Conservation (phyloP, 2,329 filamentous ascomycete genomes). For the Xylariomycetidae sp. region DNA sequence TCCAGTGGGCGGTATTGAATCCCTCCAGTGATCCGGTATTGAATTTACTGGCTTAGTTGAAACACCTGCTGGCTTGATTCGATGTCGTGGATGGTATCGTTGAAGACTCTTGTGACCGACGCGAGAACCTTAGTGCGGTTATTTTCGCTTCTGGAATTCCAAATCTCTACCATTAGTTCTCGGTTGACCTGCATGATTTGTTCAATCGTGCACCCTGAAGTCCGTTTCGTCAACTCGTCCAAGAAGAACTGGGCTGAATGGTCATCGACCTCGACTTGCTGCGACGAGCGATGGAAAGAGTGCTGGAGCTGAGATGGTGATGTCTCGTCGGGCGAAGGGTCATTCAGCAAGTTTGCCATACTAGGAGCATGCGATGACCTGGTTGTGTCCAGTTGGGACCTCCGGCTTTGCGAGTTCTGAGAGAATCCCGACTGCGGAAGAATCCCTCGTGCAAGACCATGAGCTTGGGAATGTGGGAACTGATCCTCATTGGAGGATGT, state of each 20-base stretch:
- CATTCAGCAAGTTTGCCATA: conserved; percentile 37
- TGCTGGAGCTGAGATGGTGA: conserved; percentile 23
- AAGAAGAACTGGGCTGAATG: conserved; percentile 54
- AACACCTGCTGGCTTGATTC: conserved; percentile 45
- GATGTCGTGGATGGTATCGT: conserved; percentile 68
- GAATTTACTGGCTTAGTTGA: conserved; percentile 36
- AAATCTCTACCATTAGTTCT: conserved; percentile 84
- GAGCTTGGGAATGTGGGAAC: conserved; percentile 57
- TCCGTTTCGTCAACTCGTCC: conserved; percentile 58
- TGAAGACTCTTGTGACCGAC: conserved; percentile 65
- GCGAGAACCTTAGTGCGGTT: conserved; percentile 72
- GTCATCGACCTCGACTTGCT: conserved; percentile 42
- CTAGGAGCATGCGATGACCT: conserved; percentile 31
- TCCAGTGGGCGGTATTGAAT: no score
- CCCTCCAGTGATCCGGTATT: no score
- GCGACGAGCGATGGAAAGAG: no score
- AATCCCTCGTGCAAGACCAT: conserved; percentile 40
- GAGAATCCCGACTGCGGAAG: conserved; percentile 30
- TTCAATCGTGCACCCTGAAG: conserved; percentile 79
- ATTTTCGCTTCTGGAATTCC: conserved; percentile 74
- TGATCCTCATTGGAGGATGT: conserved; percentile 48
- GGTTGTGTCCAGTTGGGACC: conserved; percentile 34
- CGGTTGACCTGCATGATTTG: conserved; percentile 93
- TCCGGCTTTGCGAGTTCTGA: conserved; percentile 15
- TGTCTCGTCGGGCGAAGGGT: conserved; percentile 31